Conservation (phyloP, 2,329 filamentous ascomycete genomes). For the Tolypocladium ophioglossoides region DNA sequence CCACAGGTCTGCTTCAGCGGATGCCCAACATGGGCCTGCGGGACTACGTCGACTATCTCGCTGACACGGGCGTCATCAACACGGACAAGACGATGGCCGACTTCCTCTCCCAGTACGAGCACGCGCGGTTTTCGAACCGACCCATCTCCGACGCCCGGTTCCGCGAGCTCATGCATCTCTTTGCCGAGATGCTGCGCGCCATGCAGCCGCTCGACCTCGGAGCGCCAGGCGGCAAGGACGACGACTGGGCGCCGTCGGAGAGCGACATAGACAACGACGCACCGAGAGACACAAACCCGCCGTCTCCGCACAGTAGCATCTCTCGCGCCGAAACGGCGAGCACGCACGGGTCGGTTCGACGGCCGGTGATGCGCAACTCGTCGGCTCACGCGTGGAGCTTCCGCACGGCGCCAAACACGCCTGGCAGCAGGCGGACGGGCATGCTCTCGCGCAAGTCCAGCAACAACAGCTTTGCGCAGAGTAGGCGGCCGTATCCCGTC, state of each 20-base stretch:
- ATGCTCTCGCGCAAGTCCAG: slow-evolving; percentile 26
- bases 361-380: slow-evolving; percentile 22
- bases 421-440: slow-evolving; percentile 30
- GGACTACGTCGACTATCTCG: slow-evolving; percentile 66
- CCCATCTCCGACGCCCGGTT: slow-evolving; percentile 64
- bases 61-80: slow-evolving; percentile 51
- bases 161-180: slow-evolving; percentile 68
- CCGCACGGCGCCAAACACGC: slow-evolving; percentile 43
- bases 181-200: slow-evolving; percentile 66
- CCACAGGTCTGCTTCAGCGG: slow-evolving; percentile 62
- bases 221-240: slow-evolving; percentile 28
- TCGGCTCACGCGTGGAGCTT: slow-evolving; percentile 35
- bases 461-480: slow-evolving; percentile 30
- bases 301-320: slow-evolving; percentile 24
- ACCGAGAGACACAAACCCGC: slow-evolving; percentile 29
- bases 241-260: slow-evolving; percentile 17
- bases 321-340: slow-evolving; percentile 18
- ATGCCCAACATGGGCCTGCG: slow-evolving; percentile 62
- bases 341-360: slow-evolving; percentile 19
- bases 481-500: slow-evolving; percentile 26
- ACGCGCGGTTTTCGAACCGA: slow-evolving; percentile 67
- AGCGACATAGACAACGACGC: slow-evolving; percentile 37
- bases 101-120: slow-evolving; percentile 73
- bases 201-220: slow-evolving; percentile 57
- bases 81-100: slow-evolving; percentile 33